Evolutionary conservation across 2,329 filamentous ascomycete genomes (phyloP).

Genomic region (Metarhizium rileyi): DNA sequence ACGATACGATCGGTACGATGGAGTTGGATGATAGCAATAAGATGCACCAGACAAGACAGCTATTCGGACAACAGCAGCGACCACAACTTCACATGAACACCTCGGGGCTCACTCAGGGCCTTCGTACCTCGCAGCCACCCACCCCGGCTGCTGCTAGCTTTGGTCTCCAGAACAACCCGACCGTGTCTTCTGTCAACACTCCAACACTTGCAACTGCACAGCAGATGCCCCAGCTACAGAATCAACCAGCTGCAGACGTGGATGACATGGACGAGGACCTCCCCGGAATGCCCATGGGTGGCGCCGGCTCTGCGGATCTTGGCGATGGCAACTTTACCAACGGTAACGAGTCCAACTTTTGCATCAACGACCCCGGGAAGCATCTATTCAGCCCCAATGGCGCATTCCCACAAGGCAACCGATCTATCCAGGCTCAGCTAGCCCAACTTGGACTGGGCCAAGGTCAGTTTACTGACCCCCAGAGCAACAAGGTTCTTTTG

Average conservation of each 20-base stretch:
- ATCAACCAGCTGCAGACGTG: constrained; percentile 45
- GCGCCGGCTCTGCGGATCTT: constrained; percentile 41
- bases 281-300: constrained; percentile 51
- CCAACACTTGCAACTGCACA: constrained; percentile 79
- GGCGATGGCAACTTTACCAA: constrained; percentile 46
- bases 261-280: constrained; percentile 65
- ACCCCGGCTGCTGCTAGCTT: constrained; percentile 73
- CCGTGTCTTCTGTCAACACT: constrained; percentile 93
- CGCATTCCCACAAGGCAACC: constrained; percentile 54
- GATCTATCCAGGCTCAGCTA: constrained; percentile 56
- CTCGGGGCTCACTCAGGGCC: constrained; percentile 63
- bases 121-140: constrained; percentile 76
- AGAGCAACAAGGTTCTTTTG: constrained; percentile 52
- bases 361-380: constrained; percentile 91
- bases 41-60: constrained; percentile 60
- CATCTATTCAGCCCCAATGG: constrained; percentile 81
- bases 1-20: constrained; percentile 63
- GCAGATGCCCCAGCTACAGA: constrained; percentile 51
- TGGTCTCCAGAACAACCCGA: constrained; percentile 83
- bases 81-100: constrained; percentile 76
- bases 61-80: constrained; percentile 53
- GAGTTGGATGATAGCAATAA: constrained; percentile 53
- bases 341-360: constrained; percentile 37
- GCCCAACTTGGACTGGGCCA: constrained; percentile 67
- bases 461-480: constrained; percentile 68